These are phyloP conservation scores for Lodderomyces oxycetoniae DNA, from an alignment of 1,139 yeast genomes.

Conservation along the genomic window DNA sequence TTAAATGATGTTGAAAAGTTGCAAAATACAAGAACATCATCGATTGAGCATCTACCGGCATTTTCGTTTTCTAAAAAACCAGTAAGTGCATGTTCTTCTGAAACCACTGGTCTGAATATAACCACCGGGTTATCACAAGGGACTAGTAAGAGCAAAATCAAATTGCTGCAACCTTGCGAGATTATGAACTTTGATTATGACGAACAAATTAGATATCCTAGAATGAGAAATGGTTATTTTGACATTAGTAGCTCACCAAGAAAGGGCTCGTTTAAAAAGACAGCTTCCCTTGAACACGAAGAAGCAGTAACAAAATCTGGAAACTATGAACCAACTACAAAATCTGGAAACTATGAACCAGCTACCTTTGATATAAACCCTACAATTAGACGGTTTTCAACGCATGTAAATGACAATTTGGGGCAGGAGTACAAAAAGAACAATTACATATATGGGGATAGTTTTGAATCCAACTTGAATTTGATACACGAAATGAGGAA, in stretches of 20 bases:
- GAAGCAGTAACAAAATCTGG: not conserved
- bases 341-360: slow-evolving; percentile 26
- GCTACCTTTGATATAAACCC: slow-evolving; percentile 39
- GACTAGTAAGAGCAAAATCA: slow-evolving; percentile 9
- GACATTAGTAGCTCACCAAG: slow-evolving; percentile 16
- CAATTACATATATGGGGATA: slow-evolving; percentile 16
- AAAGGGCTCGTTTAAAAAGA: not conserved
- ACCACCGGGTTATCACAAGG: not conserved
- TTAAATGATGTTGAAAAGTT: too few relatives aligned
- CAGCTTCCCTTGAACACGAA: slow-evolving; percentile 4
- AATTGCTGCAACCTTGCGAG: slow-evolving; percentile 2
- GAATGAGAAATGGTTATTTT: slow-evolving; percentile 31
- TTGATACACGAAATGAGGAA: slow-evolving; percentile 36
- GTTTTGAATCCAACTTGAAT: slow-evolving; percentile 11
- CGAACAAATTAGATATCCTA: slow-evolving; percentile 43
- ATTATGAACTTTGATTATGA: slow-evolving; percentile 34
- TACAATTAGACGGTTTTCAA: slow-evolving; percentile 29
- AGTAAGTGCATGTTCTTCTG: not conserved
- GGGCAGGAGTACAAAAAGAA: slow-evolving; percentile 19
- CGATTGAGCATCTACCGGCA: slow-evolving; percentile 20
- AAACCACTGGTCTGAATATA: not conserved
- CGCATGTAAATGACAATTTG: slow-evolving; percentile 14
- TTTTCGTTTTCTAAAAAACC: slow-evolving; percentile 41
- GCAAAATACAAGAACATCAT: too few relatives aligned
- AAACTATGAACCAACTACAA: not conserved